Percentiles rank a stretch among this genome's conserved stretches.
phyloP scores from a whole-genome alignment of 108 stramenopile species.

The Nitzschia palea region DNA sequence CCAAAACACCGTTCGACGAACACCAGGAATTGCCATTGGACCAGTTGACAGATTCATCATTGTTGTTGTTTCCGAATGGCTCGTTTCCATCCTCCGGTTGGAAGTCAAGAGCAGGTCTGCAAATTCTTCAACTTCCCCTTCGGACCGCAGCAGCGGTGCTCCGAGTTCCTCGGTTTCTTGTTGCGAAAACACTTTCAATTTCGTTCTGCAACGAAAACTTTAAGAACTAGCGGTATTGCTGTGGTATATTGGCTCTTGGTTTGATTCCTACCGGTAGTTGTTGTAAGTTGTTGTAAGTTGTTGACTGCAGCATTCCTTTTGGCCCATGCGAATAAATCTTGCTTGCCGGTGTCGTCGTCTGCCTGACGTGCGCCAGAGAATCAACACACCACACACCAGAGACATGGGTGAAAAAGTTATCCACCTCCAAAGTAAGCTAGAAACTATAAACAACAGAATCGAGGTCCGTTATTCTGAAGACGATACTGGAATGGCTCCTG shows the following conservation, averaged over 20 bases:
- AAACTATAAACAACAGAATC: no score
- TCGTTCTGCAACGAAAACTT: not conserved
- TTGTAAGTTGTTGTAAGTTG: no score
- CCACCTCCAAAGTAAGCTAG: no score
- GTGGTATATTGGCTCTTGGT: not conserved
- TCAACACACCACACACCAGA: no score
- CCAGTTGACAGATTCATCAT: constrained; percentile 9
- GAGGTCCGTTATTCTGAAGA: no score
- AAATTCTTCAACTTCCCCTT: not conserved
- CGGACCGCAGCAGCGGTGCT: constrained; percentile 22
- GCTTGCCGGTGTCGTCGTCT: no score
- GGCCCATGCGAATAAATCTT: no score
- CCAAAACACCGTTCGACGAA: constrained; percentile 3
- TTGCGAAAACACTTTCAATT: constrained; percentile 19
- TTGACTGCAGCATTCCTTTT: no score
- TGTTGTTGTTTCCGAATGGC: not conserved
- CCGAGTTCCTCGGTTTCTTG: constrained; percentile 8
- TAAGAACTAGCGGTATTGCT: not conserved
- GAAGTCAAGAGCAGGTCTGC: not conserved
- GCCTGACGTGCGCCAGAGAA: no score
- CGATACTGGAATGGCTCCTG: no score
- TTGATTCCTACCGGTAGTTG: not conserved
- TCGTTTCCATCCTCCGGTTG: constrained; percentile 10
- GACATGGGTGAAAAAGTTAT: no score
- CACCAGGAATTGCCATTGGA: constrained; percentile 4